Evolutionary conservation across 148 eudicot genomes (phyloP).

Genomic region (Polygonum maritimum): DNA sequence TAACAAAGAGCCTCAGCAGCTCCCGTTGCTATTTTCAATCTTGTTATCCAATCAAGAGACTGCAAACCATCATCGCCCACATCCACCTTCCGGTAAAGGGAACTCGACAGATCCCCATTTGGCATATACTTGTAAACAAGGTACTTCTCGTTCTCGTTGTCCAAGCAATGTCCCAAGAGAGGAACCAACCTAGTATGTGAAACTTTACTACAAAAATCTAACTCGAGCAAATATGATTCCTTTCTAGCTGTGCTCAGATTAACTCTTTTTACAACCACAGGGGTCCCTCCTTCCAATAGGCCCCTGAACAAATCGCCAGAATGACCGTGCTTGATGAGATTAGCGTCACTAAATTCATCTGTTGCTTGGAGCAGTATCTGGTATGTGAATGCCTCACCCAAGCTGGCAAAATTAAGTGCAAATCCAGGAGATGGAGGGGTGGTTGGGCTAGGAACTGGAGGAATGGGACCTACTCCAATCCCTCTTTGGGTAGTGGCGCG

Average conservation of each 20-base stretch:
- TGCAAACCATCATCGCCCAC: constrained; percentile 60
- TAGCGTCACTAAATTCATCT: constrained; percentile 55
- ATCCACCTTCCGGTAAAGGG: constrained; percentile 55
- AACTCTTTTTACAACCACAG: constrained; percentile 63
- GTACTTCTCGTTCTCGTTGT: constrained; percentile 74
- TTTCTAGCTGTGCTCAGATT: constrained; percentile 41
- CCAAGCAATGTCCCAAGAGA: constrained; percentile 79
- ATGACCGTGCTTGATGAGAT: constrained; percentile 76
- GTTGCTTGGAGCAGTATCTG: constrained; percentile 70
- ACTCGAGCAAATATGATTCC: constrained; percentile 58
- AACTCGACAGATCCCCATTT: constrained; percentile 76
- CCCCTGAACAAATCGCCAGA: constrained; percentile 84
- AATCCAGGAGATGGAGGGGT: constrained; percentile 35
- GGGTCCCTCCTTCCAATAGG: constrained; percentile 56
- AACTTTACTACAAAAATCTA: constrained; percentile 73
- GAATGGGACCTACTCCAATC: constrained; percentile 47
- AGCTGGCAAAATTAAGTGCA: constrained; percentile 40
- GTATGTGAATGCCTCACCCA: constrained; percentile 64
- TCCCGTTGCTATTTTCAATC: constrained; percentile 89
- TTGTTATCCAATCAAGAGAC: constrained; percentile 96
- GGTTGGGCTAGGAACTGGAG: constrained; percentile 25
- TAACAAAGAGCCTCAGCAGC: constrained; percentile 83
- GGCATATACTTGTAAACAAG: constrained; percentile 86
- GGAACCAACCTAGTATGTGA: constrained; percentile 83
- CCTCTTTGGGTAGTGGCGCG: constrained; percentile 34